Conservation (phyloP, 176 grass and related monocot genomes). For the Oropetium thomaeum region DNA sequence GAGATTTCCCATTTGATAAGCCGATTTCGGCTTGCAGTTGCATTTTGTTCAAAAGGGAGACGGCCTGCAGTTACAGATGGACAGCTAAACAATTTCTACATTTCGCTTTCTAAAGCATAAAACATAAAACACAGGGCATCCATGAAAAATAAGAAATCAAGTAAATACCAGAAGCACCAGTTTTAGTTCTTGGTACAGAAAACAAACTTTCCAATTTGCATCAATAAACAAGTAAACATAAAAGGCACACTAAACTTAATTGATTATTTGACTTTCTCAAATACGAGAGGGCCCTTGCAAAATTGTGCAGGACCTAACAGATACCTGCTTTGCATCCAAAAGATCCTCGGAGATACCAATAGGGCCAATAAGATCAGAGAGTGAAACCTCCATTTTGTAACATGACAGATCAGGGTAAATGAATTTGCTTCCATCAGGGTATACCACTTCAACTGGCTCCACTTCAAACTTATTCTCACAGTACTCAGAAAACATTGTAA, state of each 20-base stretch:
- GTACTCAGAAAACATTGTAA: conserved; percentile 92
- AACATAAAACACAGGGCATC: neutral
- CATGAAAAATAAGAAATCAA: neutral
- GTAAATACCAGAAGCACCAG: neutral
- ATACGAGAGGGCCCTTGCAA: neutral
- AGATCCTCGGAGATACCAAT: conserved; percentile 59
- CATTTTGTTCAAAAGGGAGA: conserved; percentile 89
- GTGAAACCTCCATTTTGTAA: conserved; percentile 74
- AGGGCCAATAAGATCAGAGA: conserved; percentile 75
- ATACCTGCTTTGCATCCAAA: conserved; percentile 64
- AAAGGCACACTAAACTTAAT: neutral
- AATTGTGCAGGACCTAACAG: conserved; percentile 12
- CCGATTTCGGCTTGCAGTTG: conserved; percentile 72
- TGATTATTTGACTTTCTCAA: neutral
- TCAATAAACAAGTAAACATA: neutral
- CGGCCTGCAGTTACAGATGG: conserved; percentile 54
- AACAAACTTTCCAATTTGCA: conserved; percentile 4
- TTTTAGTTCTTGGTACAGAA: too few species aligned
- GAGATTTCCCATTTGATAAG: conserved; percentile 28
- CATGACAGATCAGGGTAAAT: conserved; percentile 83
- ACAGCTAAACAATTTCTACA: conserved; percentile 9
- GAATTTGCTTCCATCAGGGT: conserved; percentile 57
- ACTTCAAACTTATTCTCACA: conserved; percentile 91
- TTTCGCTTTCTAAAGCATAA: neutral
- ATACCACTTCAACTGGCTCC: conserved; percentile 84